These are phyloP conservation scores for Eucalyptus tenuipes DNA, from an alignment of 345 rosid species.

Conservation along the genomic window DNA sequence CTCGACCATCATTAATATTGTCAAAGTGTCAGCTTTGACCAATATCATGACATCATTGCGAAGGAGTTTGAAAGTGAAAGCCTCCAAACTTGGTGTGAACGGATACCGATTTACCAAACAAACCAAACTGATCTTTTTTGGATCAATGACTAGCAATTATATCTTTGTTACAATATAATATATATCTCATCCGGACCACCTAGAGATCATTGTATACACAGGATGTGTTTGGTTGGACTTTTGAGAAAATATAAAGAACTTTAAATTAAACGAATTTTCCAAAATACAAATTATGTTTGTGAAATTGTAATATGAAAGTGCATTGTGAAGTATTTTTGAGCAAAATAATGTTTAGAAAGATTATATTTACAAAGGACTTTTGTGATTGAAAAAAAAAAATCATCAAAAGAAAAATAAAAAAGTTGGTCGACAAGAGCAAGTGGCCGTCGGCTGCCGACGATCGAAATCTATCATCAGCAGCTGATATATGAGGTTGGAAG, in stretches of 20 bases:
- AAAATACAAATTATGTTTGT: too few species aligned
- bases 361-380: too few species aligned
- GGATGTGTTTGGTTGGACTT: too few species aligned
- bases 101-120: not conserved
- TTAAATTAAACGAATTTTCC: too few species aligned
- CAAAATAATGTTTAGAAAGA: too few species aligned
- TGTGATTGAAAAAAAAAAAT: too few species aligned
- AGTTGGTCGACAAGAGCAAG: accelerated
- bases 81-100: not conserved
- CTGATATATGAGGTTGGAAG: too few species aligned
- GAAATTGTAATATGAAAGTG: too few species aligned
- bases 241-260: accelerated
- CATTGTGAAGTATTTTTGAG: too few species aligned
- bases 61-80: not conserved
- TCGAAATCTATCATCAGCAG: accelerated
- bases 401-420: accelerated
- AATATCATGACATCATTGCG: not conserved
- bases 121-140: not conserved
- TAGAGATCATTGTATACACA: not conserved
- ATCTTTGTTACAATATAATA: not conserved
- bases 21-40: not conserved
- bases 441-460: accelerated
- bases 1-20: not conserved
- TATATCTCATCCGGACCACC: not conserved
- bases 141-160: not conserved